phyloP scores from a whole-genome alignment of 2,329 filamentous ascomycete species.

The Trichoderma sp. region DNA sequence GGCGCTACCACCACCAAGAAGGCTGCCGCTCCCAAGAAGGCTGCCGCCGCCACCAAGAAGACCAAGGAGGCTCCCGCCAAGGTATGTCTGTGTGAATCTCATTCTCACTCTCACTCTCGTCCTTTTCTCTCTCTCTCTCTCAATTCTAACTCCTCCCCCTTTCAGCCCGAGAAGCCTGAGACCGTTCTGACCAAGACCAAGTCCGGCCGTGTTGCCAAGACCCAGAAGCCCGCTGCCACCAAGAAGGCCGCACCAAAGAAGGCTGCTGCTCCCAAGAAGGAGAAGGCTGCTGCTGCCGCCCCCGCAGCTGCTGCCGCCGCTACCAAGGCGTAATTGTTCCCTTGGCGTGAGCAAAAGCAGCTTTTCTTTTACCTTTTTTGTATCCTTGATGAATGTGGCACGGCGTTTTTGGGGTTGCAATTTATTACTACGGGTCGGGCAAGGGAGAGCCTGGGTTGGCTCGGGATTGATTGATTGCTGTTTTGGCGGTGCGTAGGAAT shows the following conservation, averaged over 20 bases:
- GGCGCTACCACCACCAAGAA: conserved; percentile 49
- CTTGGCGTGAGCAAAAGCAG: neutral
- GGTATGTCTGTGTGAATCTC: conserved; percentile 16
- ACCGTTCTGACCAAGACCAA: conserved; percentile 77
- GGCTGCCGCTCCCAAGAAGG: conserved; percentile 32
- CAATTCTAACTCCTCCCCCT: conserved; percentile 17
- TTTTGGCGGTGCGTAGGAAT: conserved; percentile 23
- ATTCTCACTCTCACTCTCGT: neutral
- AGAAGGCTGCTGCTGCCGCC: conserved; percentile 31
- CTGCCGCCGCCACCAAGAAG: conserved; percentile 26
- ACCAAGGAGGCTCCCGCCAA: conserved; percentile 38
- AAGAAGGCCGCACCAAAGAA: conserved; percentile 46
- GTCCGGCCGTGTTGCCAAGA: conserved; percentile 79
- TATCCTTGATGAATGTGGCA: conserved; percentile 38
- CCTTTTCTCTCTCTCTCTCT: conserved; percentile 33
- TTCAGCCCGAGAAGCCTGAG: conserved; percentile 56
- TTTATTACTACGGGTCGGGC: conserved; percentile 21
- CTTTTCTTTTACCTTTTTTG: conserved; percentile 23
- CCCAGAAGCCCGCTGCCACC: conserved; percentile 45
- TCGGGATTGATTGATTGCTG: conserved; percentile 21
- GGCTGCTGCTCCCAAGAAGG: conserved; percentile 49
- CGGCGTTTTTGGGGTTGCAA: conserved; percentile 34
- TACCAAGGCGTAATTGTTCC: conserved; percentile 36
- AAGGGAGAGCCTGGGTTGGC: conserved; percentile 20
- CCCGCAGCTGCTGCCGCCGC: conserved; percentile 21